A percentile compares a stretch with the other conserved stretches of the same genome.
These are phyloP conservation scores for Cordyceps javanica DNA, from an alignment of 2,329 filamentous ascomycete species.

Conservation along the genomic window DNA sequence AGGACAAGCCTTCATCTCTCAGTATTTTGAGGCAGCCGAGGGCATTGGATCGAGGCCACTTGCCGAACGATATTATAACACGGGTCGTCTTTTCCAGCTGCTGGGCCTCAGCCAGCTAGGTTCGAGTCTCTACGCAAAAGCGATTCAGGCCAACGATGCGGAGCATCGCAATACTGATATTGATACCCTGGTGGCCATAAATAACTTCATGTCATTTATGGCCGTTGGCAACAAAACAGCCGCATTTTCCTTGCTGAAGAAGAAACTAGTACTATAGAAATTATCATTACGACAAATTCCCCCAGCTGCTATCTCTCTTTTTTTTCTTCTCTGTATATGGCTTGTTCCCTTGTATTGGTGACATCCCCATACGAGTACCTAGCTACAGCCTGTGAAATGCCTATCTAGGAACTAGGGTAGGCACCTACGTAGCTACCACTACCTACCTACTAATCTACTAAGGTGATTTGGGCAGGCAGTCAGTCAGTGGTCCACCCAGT, in stretches of 20 bases:
- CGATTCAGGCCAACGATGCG: constrained; percentile 16
- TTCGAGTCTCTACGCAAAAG: constrained; percentile 58
- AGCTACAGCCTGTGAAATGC: too few species aligned
- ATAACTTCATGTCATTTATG: constrained; percentile 27
- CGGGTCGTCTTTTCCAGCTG: constrained; percentile 32
- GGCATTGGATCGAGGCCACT: constrained; percentile 12
- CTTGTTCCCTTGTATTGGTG: too few species aligned
- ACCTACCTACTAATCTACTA: neutral
- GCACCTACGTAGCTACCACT: too few species aligned
- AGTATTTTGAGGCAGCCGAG: constrained; percentile 23
- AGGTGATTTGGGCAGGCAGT: neutral
- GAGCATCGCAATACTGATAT: constrained; percentile 18
- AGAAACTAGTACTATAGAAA: constrained; percentile 18
- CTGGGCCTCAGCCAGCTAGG: constrained; percentile 48
- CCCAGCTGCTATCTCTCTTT: too few species aligned
- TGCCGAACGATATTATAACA: constrained; percentile 33
- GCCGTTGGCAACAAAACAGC: constrained; percentile 23
- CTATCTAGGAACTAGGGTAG: too few species aligned
- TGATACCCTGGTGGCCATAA: constrained; percentile 26
- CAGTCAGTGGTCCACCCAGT: neutral
- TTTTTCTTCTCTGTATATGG: neutral
- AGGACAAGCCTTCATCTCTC: constrained; percentile 68
- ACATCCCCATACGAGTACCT: too few species aligned
- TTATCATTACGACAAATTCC: neutral
- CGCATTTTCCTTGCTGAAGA: constrained; percentile 24